Base-by-base conservation (phyloP, 1,139 yeast species). In the Suhomyces wounanorum region DNA sequence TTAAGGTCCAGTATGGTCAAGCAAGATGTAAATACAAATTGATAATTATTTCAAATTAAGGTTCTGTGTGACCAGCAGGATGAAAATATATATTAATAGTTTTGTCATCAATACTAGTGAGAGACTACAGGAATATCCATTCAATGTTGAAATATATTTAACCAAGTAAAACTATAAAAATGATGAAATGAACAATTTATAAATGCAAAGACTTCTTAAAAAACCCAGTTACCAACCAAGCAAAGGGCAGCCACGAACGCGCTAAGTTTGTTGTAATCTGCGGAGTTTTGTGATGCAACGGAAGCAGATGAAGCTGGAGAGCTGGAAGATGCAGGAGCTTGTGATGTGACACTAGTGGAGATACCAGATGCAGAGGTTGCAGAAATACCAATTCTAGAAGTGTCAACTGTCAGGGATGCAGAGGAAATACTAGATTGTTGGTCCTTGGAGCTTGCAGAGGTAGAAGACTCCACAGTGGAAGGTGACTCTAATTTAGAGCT, bases 221-320 rank as follows among this genome's bases (percentile, higher is more conserved):
- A 25, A 37, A 54, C 33, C 26, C 48, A 48, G 52, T 40, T 48
- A 25, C 52, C 52, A 30, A 50, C 44, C 47, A 50, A 47, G 38
- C 53, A 41, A 39, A 48, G 45, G 4, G 48, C 53, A 21, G 55
- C 56, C 53, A 51, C 26, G 36, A 52, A 43, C 42, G 47, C 42
- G 43, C 43, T 52, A 14, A 33, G 18, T n/a, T 30, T 38, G 43
- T 40, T 43, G 39, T 43, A 41, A 21, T 49, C 43, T 10, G 45
- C 48, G 30, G 40, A 42, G 18, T 48, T 40, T 30, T 47, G 28
- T 40, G 49, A 45, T 28, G 48, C 23, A 17, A 45, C 21, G 3
- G 51, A 28, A 14, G 46, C 38, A 37, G 52, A 6, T n/a, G 48
- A 21, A 18, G 35, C 14, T 6, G 9, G 6, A 8, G 51, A 23